phyloP scores from a whole-genome alignment of 2,329 filamentous ascomycete genomes.

The Sarocladium brachiariae region DNA sequence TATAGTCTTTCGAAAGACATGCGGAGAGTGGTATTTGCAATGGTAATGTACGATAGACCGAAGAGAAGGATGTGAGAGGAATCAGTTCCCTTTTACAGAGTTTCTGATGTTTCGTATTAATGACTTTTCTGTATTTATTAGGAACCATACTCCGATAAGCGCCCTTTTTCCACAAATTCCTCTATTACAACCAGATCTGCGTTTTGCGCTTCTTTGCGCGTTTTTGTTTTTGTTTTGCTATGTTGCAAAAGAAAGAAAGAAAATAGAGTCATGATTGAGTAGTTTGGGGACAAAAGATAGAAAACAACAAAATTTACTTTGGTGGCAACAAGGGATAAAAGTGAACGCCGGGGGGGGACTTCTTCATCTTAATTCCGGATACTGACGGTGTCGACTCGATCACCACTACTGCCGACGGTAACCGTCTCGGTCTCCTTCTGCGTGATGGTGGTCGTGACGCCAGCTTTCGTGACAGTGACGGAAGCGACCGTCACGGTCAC shows the following conservation, averaged over 20 bases:
- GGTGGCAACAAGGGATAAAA: too few relatives aligned
- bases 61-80: too few relatives aligned
- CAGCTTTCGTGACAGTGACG: conserved; percentile 15
- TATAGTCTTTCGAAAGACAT: too few relatives aligned
- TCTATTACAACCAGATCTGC: not conserved
- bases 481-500: conserved; percentile 27
- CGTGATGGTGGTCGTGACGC: conserved; percentile 19
- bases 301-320: not conserved
- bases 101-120: not conserved
- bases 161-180: not conserved
- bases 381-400: conserved; percentile 8
- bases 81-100: not conserved
- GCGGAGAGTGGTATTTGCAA: too few relatives aligned
- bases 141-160: not conserved
- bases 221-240: too few relatives aligned
- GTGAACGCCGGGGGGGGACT: too few relatives aligned
- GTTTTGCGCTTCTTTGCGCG: too few relatives aligned
- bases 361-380: not conserved
- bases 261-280: too few relatives aligned
- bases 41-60: too few relatives aligned
- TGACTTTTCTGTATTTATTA: not conserved
- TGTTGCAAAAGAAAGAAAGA: not conserved
- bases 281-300: not conserved
- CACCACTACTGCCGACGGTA: conserved; percentile 17
- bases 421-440: conserved; percentile 23